Evolutionary conservation across 164 flowering plant species (phyloP), one percentile per base, ranked within the genome.

Genomic region (Liquidambar formosana): DNA sequence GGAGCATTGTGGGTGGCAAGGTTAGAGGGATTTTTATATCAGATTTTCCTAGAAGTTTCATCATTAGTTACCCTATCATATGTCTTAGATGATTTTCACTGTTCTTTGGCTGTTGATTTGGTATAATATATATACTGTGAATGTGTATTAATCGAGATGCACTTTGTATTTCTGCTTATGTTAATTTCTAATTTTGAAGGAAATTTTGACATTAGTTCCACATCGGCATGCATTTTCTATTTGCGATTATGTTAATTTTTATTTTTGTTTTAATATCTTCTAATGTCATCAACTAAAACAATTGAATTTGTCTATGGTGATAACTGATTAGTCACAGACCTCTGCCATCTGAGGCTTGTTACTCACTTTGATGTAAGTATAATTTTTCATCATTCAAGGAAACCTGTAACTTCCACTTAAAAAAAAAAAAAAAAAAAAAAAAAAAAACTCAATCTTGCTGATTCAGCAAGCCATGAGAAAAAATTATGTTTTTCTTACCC

Each of bases 1-100:
- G 97, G 98, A 85, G 80, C 75, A 85, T 93, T 65, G 87, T 89
- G 65, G 97, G 98, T 70, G 98, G 98, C 70, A 93, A 93, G 98
- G 98, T 90, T 52, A 65, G 78, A 43, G 22, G 10, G 25, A 27
- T 66, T 58, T 66, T 22, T 21, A 57, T 64, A 61, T 46, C 9
- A n/a, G 45, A 10, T 57, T 3, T 58, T n/a, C 44, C 22, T 28
- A 45, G 10, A 51, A 57, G 16, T 23, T 57, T 26, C 12, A 16
- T 18, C 61, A 60, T 61, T 53, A 43, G 10, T 53, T 33, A 33
- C 41, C 41, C 41, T 2, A 33, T 33, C 41, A 33, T 33, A 33
- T 33, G 41, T 33, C 6, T 33, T 33, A 33, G 41, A 33, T 33
- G 41, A 33, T 33, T 33, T 2, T 33, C 41, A 33, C 41, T 33